Base-by-base conservation (phyloP, 352 stramenopile genomes). In the Phytophthora pini region DNA sequence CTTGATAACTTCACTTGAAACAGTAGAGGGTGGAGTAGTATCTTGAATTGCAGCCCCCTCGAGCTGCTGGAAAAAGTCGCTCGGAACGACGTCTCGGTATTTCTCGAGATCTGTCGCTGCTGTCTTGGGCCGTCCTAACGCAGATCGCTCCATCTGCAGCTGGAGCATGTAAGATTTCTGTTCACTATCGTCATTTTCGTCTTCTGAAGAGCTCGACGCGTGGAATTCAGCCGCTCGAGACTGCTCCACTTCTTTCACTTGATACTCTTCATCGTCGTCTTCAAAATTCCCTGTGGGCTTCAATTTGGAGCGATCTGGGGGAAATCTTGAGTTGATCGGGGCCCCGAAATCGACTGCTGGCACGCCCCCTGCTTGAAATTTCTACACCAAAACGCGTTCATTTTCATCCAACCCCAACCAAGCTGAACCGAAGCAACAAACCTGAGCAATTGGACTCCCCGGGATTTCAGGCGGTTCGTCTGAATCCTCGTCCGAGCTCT, bases 401-500 rank as follows among this genome's bases (percentile, higher is more conserved):
- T 36, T 36, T 36, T 13, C 31, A 36, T 4, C 31, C 8, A 13
- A 36, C 12, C 11, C 9, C 9, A 36, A 13, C 31, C 8, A 13
- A 36, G 9, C 10, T 8, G 11, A 36, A 13, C 31, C 31, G 31
- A 36, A 36, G 1, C 44, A 50, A 44, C 44, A 10, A 40, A 82
- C 63, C 52, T 81, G 63, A 15, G 71, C 64, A 26, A 90, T 69
- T 2, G 82, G 82, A 54, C 79, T 90, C 24, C 82, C 84, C 4
- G 84, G 84, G 17, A 93, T 93, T 61, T 93, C 84, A 0, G 84
- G 84, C 5, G 84, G 84, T 46, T 90, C 82, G 7, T 82, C 70
- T 27, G 73, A 72, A 49, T 74, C 70, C 1, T 61, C 64, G 10
- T 57, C 68, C 20, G 53, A 76, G 10, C 61, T 62, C 20, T 69